These are phyloP conservation scores for Crucihimalaya himalaica DNA, from an alignment of 345 rosid genomes.

Conservation along the genomic window DNA sequence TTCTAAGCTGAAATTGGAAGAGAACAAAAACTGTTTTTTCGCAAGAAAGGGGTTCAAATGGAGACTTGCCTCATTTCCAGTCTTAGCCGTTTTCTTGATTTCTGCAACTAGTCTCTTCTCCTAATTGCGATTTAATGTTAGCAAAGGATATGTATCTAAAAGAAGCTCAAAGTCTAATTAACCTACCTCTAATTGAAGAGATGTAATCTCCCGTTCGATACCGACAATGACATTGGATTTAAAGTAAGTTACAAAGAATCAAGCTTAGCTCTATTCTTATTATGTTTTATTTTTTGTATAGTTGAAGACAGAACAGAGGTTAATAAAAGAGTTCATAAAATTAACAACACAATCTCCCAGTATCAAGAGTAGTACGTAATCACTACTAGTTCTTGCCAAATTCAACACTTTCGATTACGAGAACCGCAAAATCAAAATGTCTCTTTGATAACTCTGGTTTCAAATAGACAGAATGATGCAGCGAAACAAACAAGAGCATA, in stretches of 20 bases:
- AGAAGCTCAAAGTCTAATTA: not conserved
- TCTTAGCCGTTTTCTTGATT: conserved; percentile 94
- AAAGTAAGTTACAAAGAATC: not conserved
- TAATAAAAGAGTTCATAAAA: not conserved
- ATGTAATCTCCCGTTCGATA: conserved; percentile 88
- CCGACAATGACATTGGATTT: conserved; percentile 41
- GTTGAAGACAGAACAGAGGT: not conserved
- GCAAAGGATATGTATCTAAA: not conserved
- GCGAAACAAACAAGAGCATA: not conserved
- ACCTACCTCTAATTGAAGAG: conserved; percentile 87
- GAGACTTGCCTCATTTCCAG: conserved; percentile 83
- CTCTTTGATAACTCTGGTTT: not conserved
- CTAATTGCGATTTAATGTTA: conserved; percentile 37
- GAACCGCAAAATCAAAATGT: not conserved
- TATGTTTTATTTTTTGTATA: no score
- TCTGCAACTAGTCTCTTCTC: conserved; percentile 96
- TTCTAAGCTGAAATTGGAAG: not conserved
- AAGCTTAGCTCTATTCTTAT: not conserved
- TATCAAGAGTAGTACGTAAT: not conserved
- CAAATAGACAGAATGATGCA: not conserved
- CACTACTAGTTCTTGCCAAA: not conserved
- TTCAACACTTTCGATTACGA: not conserved
- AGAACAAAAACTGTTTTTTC: not conserved
- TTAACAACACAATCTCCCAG: not conserved
- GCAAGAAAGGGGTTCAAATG: not conserved